phyloP scores from a whole-genome alignment of 2,329 filamentous ascomycete species.

The Dichotomopilus funicola region DNA sequence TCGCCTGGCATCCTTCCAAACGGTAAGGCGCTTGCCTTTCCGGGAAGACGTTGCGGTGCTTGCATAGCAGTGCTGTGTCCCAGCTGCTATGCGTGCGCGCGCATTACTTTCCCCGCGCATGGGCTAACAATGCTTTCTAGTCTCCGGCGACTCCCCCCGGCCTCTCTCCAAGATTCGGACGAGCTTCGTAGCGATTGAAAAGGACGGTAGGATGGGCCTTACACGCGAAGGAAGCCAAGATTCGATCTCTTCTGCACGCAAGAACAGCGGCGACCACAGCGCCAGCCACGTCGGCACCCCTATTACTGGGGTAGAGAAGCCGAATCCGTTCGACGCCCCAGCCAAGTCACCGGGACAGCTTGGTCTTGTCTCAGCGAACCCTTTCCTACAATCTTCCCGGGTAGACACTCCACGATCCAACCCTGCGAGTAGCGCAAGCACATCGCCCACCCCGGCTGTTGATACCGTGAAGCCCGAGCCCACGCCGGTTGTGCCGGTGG shows the following conservation, averaged over 20 bases:
- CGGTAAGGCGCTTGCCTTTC: conserved; percentile 33
- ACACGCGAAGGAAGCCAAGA: conserved; percentile 40
- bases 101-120: not conserved
- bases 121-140: conserved; percentile 22
- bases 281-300: conserved; percentile 33
- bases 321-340: conserved; percentile 31
- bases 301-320: conserved; percentile 35
- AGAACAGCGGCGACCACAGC: conserved; percentile 30
- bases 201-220: conserved; percentile 52
- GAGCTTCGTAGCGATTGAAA: conserved; percentile 68
- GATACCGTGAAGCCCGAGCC: conserved; percentile 17
- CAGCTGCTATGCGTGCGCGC: not conserved
- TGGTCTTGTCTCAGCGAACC: conserved; percentile 35
- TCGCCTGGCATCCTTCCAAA: conserved; percentile 48
- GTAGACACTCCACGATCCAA: conserved; percentile 34
- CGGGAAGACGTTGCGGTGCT: not conserved
- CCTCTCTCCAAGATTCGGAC: conserved; percentile 70
- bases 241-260: conserved; percentile 33
- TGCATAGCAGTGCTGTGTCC: not conserved
- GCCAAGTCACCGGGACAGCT: conserved; percentile 28
- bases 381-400: conserved; percentile 14
- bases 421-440: conserved; percentile 6
- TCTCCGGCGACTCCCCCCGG: conserved; percentile 46
- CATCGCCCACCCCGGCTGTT: conserved; percentile 22
- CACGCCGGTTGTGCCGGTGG: conserved; percentile 13